A percentile compares a stretch with the other conserved stretches of the same genome.
These are phyloP conservation scores for Penicillium sp. DNA, from an alignment of 2,329 filamentous ascomycete genomes.

Conservation along the genomic window DNA sequence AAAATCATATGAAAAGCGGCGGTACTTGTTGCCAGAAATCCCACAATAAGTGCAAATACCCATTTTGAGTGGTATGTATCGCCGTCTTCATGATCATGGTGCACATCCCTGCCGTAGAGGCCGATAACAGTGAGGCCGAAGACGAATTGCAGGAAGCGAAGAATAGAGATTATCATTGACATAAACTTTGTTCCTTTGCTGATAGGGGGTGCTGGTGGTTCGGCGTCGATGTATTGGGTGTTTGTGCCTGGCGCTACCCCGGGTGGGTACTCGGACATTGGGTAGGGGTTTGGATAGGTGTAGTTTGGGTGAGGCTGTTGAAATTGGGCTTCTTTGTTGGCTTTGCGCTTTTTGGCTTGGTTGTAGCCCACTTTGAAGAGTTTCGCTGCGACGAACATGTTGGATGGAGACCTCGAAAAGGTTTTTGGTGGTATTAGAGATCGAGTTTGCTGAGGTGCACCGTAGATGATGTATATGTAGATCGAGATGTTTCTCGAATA, in stretches of 20 bases:
- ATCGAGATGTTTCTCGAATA: background rate
- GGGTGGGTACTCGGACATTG: constrained; percentile 20
- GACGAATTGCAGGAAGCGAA: constrained; percentile 77
- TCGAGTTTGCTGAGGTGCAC: background rate
- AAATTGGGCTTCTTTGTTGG: constrained; percentile 23
- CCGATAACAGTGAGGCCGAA: constrained; percentile 75
- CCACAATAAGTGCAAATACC: constrained; percentile 76
- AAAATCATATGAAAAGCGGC: constrained; percentile 67
- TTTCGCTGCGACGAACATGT: constrained; percentile 26
- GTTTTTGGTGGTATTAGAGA: background rate
- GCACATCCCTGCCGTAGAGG: constrained; percentile 72
- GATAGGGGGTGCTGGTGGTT: constrained; percentile 8
- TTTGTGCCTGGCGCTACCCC: constrained; percentile 20
- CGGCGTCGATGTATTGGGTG: constrained; percentile 3
- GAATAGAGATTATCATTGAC: constrained; percentile 34
- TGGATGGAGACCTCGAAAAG: background rate
- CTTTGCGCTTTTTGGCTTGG: constrained; percentile 33
- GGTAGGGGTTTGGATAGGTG: constrained; percentile 18
- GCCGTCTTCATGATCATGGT: constrained; percentile 43
- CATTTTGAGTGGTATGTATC: constrained; percentile 66
- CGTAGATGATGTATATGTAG: background rate
- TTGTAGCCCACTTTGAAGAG: constrained; percentile 29
- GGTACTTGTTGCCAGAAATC: constrained; percentile 64
- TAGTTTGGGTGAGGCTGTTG: constrained; percentile 17
- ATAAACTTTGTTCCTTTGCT: constrained; percentile 8